Percentiles rank a stretch among this genome's conserved stretches.
phyloP scores from a whole-genome alignment of 78 protist genomes.

The Paratrimastix pyriformis region DNA sequence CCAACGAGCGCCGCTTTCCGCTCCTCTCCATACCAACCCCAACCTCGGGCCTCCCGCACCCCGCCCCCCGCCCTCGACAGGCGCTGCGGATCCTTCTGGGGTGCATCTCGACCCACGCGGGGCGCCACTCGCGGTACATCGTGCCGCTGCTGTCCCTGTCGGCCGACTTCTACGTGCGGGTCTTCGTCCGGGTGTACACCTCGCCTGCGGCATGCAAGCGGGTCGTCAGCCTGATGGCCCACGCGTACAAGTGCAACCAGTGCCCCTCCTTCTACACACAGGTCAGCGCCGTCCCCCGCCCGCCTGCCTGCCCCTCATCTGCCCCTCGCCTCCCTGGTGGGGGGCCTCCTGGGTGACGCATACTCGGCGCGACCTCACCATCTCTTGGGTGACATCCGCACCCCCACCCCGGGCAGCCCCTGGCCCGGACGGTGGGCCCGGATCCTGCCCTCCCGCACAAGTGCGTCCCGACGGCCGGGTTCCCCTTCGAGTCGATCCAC shows the following conservation, averaged over 20 bases:
- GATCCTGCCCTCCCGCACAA: no score
- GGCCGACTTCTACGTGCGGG: slow-evolving; percentile 92
- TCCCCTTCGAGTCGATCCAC: no score
- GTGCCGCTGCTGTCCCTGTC: slow-evolving; percentile 66
- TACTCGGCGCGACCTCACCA: no score
- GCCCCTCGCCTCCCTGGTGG: no score
- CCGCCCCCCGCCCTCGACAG: background rate
- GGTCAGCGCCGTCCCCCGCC: no score
- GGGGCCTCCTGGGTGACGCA: no score
- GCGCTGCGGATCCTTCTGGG: slow-evolving; percentile 70
- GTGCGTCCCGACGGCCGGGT: no score
- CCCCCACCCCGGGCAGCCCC: no score
- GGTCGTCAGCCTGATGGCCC: slow-evolving; percentile 23
- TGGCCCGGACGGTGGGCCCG: no score
- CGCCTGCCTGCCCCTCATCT: no score
- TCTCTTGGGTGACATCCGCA: no score
- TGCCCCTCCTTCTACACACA: slow-evolving; percentile 64
- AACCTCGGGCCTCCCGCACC: background rate
- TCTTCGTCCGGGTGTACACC: slow-evolving; percentile 76
- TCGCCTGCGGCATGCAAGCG: slow-evolving; percentile 3
- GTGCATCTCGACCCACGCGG: slow-evolving; percentile 55
- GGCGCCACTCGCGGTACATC: slow-evolving; percentile 46
- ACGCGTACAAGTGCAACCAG: slow-evolving; percentile 61
- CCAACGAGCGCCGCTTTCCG: no score
- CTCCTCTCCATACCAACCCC: background rate